Conservation (phyloP, 768 basidiomycete genomes). For the Russula abietina region DNA sequence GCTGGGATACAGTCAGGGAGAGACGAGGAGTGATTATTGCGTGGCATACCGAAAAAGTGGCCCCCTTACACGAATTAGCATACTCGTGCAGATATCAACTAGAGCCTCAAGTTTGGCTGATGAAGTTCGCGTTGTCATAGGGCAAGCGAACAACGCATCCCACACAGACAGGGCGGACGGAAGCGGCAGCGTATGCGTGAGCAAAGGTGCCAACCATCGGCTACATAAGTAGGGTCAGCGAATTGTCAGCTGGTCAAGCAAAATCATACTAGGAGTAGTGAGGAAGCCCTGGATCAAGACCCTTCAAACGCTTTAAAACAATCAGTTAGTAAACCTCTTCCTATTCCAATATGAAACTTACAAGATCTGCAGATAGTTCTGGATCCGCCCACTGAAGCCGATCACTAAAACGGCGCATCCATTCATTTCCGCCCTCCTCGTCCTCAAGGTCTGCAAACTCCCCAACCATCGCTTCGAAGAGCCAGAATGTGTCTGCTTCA, state of each 20-base stretch:
- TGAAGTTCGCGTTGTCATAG: slow-evolving; percentile 44
- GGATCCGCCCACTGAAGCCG: slow-evolving; percentile 55
- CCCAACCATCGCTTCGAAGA: slow-evolving; percentile 66
- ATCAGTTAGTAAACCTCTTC: slow-evolving; percentile 6
- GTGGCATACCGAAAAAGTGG: slow-evolving; percentile 48
- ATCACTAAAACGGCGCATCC: slow-evolving; percentile 60
- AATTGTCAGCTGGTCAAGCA: slow-evolving; percentile 1
- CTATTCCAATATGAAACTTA: slow-evolving; percentile 31
- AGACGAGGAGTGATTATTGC: not conserved
- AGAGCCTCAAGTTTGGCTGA: slow-evolving; percentile 63
- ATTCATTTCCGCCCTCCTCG: slow-evolving; percentile 52
- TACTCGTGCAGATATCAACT: slow-evolving; percentile 63
- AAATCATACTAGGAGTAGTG: slow-evolving; percentile 73
- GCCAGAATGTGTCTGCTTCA: slow-evolving; percentile 80
- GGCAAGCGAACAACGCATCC: slow-evolving; percentile 64
- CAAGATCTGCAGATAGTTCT: slow-evolving; percentile 56
- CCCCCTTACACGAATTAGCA: slow-evolving; percentile 54
- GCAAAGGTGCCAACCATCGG: slow-evolving; percentile 67
- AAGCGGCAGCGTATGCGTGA: slow-evolving; percentile 69
- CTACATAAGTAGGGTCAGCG: slow-evolving; percentile 33
- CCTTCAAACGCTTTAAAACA: slow-evolving; percentile 46
- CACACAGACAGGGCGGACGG: slow-evolving; percentile 54
- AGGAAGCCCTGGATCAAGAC: slow-evolving; percentile 63
- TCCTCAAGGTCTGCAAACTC: slow-evolving; percentile 73
- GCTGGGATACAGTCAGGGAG: slow-evolving; percentile 33